Percentiles rank a stretch among this genome's conserved stretches.
Conservation (phyloP, 495 filamentous ascomycete genomes). For the Terfezia boudieri region DNA sequence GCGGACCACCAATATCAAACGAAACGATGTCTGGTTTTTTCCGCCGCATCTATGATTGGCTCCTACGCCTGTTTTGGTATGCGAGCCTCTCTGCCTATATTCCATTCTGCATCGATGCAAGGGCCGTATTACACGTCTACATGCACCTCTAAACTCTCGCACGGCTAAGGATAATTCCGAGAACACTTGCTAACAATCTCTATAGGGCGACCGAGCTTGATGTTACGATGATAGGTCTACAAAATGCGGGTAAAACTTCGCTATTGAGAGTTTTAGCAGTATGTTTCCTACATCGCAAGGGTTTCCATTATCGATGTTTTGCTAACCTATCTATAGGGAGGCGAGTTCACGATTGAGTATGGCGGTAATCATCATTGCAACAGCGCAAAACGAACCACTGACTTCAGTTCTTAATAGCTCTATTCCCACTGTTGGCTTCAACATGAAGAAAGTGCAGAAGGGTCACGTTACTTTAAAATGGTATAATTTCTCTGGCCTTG, state of each 20-base stretch:
- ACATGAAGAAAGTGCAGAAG: constrained; percentile 94
- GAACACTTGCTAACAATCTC: constrained; percentile 2
- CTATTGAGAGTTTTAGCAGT: constrained; percentile 84
- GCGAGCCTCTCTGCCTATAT: constrained; percentile 20
- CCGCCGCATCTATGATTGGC: constrained; percentile 90
- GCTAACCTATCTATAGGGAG: constrained; percentile 42
- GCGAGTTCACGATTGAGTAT: constrained; percentile 97
- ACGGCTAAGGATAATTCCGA: not conserved
- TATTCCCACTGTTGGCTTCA: constrained; percentile 95
- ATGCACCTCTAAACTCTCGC: not conserved
- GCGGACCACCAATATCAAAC: not conserved
- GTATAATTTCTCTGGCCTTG: constrained; percentile 23
- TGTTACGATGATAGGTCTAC: constrained; percentile 96
- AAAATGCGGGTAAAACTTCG: constrained; percentile 96
- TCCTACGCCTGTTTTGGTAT: constrained; percentile 94
- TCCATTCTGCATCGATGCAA: too few relatives aligned
- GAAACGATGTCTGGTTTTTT: constrained; percentile 64
- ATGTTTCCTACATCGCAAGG: constrained; percentile 22
- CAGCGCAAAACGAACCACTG: constrained; percentile 16
- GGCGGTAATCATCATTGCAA: constrained; percentile 19
- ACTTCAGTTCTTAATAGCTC: constrained; percentile 39
- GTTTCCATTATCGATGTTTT: constrained; percentile 2
- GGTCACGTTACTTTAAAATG: constrained; percentile 98
- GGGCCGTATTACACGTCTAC: too few relatives aligned
- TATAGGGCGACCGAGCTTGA: constrained; percentile 95